Evolutionary conservation across 192 early-diverging fungal species (phyloP), one percentile per base, ranked within the genome.

Genomic region (Paraglomus occultum): DNA sequence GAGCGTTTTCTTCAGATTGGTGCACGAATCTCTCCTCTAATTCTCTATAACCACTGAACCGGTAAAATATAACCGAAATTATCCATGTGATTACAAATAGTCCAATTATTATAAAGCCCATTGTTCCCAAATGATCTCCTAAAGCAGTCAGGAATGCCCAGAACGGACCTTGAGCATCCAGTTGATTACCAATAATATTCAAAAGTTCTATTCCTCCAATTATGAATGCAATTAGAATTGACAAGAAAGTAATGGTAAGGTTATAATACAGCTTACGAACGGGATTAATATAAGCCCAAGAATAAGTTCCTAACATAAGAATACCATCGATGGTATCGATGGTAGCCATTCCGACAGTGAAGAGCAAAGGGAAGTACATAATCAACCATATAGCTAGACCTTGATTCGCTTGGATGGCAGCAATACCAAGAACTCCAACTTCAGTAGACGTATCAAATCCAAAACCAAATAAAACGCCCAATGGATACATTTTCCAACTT

Each of bases 401-500:
- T 23, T 67, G 51, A 0, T 77, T 69, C 4, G 76, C 83, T 22
- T 82, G 82, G 4, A 82, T 72, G 5, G 83, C 85, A 3, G 87
- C 78, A 38, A 91, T 86, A 0, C 82, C 79, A 1, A 91, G 70
- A 1, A 91, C 20, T 4, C 80, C 81, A 31, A 91, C 79, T 60
- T 90, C 85, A 0, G 87, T 87, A 8, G 89, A 85, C 8, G 89
- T 91, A 79, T 91, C 89, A 64, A 91, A 91, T 8, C 89, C 89
- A 18, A 91, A 69, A 2, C 89, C 89, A 77, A 90, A 90, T 18
- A 85, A 47, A 0, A 86, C 70, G 8, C 84, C 84, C 6, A 88
- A 54, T 17, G 81, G 85, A 64, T 89, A 87, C 87, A 89, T 88
- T 47, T 89, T 89, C 86, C 85, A 85, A 9, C 82, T 80, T 8